Evolutionary conservation across 2,329 filamentous ascomycete genomes (phyloP).

Genomic region (Hawksworthiomyces lignivorus): DNA sequence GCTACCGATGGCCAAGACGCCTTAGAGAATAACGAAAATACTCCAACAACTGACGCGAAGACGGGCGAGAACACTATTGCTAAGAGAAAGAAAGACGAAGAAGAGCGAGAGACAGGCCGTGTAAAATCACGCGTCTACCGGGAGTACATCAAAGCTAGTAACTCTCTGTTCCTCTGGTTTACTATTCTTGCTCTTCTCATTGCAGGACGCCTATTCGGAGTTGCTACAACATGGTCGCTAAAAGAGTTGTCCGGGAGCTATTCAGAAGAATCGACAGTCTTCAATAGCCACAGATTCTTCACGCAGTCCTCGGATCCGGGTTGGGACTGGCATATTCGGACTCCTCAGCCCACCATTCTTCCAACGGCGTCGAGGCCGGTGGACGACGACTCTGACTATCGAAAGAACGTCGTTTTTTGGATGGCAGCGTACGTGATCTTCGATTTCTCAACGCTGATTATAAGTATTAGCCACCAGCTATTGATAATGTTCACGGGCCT

Average conservation of each 20-base stretch:
- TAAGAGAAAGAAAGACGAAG: constrained; percentile 19
- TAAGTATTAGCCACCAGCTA: constrained; percentile 18
- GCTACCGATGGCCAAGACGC: not conserved
- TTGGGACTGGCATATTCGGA: constrained; percentile 3
- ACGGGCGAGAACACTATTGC: not conserved
- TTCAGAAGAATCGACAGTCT: constrained; percentile 9
- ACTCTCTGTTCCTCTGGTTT: constrained; percentile 21
- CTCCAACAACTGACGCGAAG: constrained; percentile 7
- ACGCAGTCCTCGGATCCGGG: constrained; percentile 9
- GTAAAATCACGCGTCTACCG: constrained; percentile 27
- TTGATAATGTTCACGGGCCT: constrained; percentile 24
- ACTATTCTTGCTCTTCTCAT: constrained; percentile 20
- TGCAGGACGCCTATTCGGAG: constrained; percentile 16
- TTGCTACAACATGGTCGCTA: constrained; percentile 25
- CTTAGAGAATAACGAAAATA: not conserved
- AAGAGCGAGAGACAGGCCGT: constrained; percentile 24
- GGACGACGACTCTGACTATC: constrained; percentile 8
- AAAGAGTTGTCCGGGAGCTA: constrained; percentile 25
- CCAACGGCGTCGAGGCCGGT: not conserved
- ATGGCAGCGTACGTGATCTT: constrained; percentile 23
- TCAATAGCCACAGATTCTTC: constrained; percentile 8
- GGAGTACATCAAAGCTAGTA: constrained; percentile 25
- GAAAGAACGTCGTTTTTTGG: constrained; percentile 20
- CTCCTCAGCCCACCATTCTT: not conserved
- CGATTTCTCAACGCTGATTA: constrained; percentile 17